Base-by-base conservation (phyloP, 2,329 filamentous ascomycete species). In the Pseudogymnoascus destructans region DNA sequence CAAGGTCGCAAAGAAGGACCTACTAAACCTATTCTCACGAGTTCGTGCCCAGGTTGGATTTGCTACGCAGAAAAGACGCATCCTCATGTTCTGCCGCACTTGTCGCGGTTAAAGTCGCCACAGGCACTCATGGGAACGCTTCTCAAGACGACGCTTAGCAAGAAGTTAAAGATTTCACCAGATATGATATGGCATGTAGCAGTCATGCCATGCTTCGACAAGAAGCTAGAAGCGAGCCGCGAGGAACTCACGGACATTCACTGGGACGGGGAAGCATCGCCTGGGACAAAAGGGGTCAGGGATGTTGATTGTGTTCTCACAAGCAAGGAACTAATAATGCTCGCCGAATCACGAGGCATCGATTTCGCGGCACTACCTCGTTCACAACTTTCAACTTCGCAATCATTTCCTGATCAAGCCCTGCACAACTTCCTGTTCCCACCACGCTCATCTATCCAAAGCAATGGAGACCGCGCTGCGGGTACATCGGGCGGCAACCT, bases 41-140 rank as follows among this genome's bases (percentile, higher is more conserved):
- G 91, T 3, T 89, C 89, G 17, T 98, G 93, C 70, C 93, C 93
- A 0, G 93, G 93, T 6, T 98, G 95, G 91, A 92, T 98, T 59
- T 98, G 93, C 73, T 98, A 98, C 68, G 92, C 92, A 23, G 93
- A 98, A 71, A 97, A 98, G 74, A 97, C 92, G 58, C 93, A 98
- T 68, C 90, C 93, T 1, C 86, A 96, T 67, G 84, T 97, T 58
- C 78, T 98, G 55, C 89, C 90, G 25, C 90, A 98, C 70, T 77
- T 98, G 58, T 96, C 91, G 59, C 82, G 82, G 55, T 78, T 97
- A 62, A 98, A 97, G 71, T 96, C 91, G 4, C 92, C 93, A 11
- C 93, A 98, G 71, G 92, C 93, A 23, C 73, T 98, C 57, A 86
- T 88, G 63, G 93, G 93, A 10, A 96, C 90, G 0, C 77, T 97